phyloP scores from a whole-genome alignment of 441 rosid species.

The Theobroma grandiflorum region DNA sequence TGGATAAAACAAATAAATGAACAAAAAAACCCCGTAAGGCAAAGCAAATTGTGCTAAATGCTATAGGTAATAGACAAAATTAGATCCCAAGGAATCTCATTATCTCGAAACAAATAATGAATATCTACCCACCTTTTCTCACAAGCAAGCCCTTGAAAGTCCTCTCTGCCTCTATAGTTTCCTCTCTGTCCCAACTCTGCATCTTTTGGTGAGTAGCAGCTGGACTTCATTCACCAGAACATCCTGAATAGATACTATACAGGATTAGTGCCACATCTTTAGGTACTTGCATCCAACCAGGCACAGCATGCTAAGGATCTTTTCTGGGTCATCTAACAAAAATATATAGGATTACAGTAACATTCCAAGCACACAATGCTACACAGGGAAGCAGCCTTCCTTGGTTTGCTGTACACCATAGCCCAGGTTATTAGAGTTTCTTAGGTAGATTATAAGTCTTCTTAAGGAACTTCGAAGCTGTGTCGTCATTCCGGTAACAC shows the following conservation, averaged over 20 bases:
- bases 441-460: slow-evolving; percentile 89
- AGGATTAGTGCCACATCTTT: slow-evolving; percentile 22
- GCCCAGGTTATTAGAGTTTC: slow-evolving; percentile 59
- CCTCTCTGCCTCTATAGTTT: neutral
- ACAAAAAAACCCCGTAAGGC: slow-evolving; percentile 20
- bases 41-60: slow-evolving; percentile 19
- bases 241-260: slow-evolving; percentile 33
- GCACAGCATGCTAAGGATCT: neutral
- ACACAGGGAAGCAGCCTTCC: slow-evolving; percentile 17
- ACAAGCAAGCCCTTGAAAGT: slow-evolving; percentile 24
- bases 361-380: neutral
- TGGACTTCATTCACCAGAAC: neutral
- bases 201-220: neutral
- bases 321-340: slow-evolving; percentile 13
- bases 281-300: slow-evolving; percentile 20
- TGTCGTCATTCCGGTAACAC: slow-evolving; percentile 88
- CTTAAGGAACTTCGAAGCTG: slow-evolving; percentile 84
- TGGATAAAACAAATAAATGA: slow-evolving; percentile 20
- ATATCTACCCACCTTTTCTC: slow-evolving; percentile 30
- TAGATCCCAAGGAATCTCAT: neutral
- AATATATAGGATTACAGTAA: slow-evolving; percentile 15
- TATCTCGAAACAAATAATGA: slow-evolving; percentile 23
- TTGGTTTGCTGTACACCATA: slow-evolving; percentile 24
- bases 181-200: neutral
- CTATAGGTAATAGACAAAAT: slow-evolving; percentile 22